phyloP scores from a whole-genome alignment of 148 eudicot genomes.

The Linanthus parryae region DNA sequence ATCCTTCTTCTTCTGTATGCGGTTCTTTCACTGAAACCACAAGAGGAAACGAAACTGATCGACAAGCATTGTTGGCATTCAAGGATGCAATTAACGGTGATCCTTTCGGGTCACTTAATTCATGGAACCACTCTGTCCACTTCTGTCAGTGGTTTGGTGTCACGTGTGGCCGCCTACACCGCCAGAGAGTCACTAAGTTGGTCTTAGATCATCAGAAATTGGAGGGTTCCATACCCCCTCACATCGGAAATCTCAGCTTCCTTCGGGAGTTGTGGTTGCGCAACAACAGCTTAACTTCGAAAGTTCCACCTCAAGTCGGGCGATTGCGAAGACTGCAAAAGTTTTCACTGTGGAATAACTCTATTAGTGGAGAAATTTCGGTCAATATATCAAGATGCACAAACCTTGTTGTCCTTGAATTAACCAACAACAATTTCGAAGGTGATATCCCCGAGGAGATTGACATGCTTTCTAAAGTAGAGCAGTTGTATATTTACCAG shows the following conservation, averaged over 20 bases:
- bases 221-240: neutral
- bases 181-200: neutral
- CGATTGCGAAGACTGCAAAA: neutral
- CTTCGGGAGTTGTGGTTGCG: neutral
- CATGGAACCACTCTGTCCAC: slow-evolving; percentile 4
- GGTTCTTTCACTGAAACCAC: no score
- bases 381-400: slow-evolving; percentile 2
- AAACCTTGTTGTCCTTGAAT: neutral
- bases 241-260: neutral
- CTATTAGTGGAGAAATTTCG: slow-evolving; percentile 2
- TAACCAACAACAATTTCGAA: slow-evolving; percentile 7
- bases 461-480: slow-evolving; percentile 17
- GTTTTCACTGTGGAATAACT: neutral
- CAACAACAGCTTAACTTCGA: neutral
- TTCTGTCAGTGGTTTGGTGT: slow-evolving; percentile 11
- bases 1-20: no score
- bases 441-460: slow-evolving; percentile 24
- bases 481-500: neutral
- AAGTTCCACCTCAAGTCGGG: slow-evolving; percentile 2
- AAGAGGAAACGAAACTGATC: neutral
- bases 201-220: neutral
- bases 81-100: neutral
- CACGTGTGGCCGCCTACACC: slow-evolving; percentile 5
- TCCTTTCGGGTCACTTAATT: neutral
- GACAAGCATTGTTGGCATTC: neutral